Percentiles rank a stretch among this genome's conserved stretches.
Conservation (phyloP, 768 basidiomycete species). For the Xerocomellus chrysenteron region DNA sequence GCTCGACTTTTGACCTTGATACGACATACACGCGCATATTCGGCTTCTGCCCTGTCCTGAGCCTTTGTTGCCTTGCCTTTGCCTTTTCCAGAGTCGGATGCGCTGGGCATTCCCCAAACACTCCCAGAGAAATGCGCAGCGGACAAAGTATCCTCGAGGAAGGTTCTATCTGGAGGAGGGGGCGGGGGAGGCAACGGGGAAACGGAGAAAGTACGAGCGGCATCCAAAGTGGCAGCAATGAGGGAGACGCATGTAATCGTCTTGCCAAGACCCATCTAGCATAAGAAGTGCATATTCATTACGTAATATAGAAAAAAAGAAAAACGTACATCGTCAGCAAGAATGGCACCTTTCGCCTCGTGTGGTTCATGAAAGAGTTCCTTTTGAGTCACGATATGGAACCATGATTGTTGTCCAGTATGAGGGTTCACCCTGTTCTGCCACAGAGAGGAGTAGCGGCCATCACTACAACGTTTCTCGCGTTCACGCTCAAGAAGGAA, state of each 20-base stretch:
- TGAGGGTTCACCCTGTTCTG: constrained; percentile 52
- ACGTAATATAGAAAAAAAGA: constrained; percentile 10
- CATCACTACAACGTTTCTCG: constrained; percentile 56
- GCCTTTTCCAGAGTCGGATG: constrained; percentile 44
- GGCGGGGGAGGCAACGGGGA: constrained; percentile 49
- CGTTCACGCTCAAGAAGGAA: constrained; percentile 89
- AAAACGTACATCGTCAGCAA: constrained; percentile 90
- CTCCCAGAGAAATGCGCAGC: constrained; percentile 68
- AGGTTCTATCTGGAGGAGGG: constrained; percentile 38
- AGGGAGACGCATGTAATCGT: constrained; percentile 95
- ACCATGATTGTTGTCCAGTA: constrained; percentile 57
- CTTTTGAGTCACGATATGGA: constrained; percentile 80
- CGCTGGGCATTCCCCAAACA: constrained; percentile 83
- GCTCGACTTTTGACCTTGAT: constrained; percentile 85
- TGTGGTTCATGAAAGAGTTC: constrained; percentile 65
- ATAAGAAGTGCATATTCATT: constrained; percentile 10
- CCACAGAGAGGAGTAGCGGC: constrained; percentile 72
- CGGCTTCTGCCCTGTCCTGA: constrained; percentile 71
- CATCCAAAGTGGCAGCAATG: constrained; percentile 78
- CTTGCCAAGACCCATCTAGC: constrained; percentile 96
- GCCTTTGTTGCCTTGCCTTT: constrained; percentile 65
- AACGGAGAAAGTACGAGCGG: constrained; percentile 65
- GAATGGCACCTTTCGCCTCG: constrained; percentile 82
- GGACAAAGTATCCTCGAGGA: constrained; percentile 35
- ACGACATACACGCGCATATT: constrained; percentile 65